Evolutionary conservation across 805 yeast species (phyloP), one percentile per base, ranked within the genome.

Genomic region (Cyberlindnera galapagoensis): DNA sequence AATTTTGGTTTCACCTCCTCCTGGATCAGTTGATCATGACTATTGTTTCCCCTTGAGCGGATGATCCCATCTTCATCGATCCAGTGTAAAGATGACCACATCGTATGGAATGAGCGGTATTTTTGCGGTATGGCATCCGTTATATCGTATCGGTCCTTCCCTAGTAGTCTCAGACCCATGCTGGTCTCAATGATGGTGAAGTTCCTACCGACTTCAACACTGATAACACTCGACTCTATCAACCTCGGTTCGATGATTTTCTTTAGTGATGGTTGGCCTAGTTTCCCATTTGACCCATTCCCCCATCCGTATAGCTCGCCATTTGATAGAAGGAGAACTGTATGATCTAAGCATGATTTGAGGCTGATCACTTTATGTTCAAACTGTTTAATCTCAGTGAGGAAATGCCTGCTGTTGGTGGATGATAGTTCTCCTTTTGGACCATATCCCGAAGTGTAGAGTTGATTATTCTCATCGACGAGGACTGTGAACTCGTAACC

Each of bases 21-120:
- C 6, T 60, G 55, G 9, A 63, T 64, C 11, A 67, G 39, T 55
- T 90, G 97, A 4, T 80, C 80, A 49, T 83, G 92, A 11, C 79
- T 69, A 49, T 81, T 74, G 56, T 84, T 86, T 0, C 97, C 97
- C 34, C 63, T 42, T 0, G 92, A 76, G 6, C 39, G 15, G 2
- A 76, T 43, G n/a, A 33, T 13, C 12, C 48, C 47, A 1, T 42
- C 37, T 0, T 36, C 21, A 30, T 37, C 40, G 22, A 63, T 23
- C 1, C 74, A 38, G 54, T 84, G 95, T 0, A 81, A 38, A 0
- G 94, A 79, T 0, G 90, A 70, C 96, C 96, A 86, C 83, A 88
- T 85, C 8, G 76, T 42, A 24, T 61, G 53, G 26, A 73, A 46
- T 9, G 54, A 42, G 4, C 32, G 29, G 3, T 49, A 27, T 4